Base-by-base conservation (phyloP, 2,329 filamentous ascomycete genomes). In the Phoma herbarum region DNA sequence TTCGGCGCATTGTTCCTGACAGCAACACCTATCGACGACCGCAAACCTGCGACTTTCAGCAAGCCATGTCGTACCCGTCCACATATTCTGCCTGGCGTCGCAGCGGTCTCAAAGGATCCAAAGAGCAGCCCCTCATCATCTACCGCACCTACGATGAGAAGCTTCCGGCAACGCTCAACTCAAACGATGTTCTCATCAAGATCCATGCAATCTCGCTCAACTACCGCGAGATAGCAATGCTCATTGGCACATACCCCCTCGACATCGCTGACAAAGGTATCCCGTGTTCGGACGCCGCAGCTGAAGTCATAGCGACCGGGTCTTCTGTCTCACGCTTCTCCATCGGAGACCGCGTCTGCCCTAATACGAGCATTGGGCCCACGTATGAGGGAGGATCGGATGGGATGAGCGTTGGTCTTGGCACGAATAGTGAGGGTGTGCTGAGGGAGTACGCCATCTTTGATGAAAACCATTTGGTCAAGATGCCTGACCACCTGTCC, bases 121-220 rank as follows among this genome's bases (percentile, higher is more conserved):
- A 47, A 20, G 47, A 52, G 3, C 14, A 33, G 2, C 54, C 42
- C 31, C 20, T 57, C 3, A 43, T 43, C 11, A 57, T 57, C n/a
- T 37, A 33, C 4, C 54, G 42, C 23, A 46, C 54, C 2, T 1
- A 51, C 8, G 14, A 52, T 33, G 62, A 72, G 33, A 44, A 42
- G 1, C 63, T 70, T 2, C 65, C 69, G 2, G 31, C 57, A 6
- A 37, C 49, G 1, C 62, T 73, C 2, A 56, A 23, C 1, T 46
- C 61, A 2, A 33, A 58, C 12, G 65, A 70, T 23, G 67, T 74
- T 2, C 37, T 73, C 25, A 61, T 72, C 49, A 60, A 58, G 14
- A 69, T 74, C 41, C 69, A 64, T 41, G 68, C 71, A 18, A 66
- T 70, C 18, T 65, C 70, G 2, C 62, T 73, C 12, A 74, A 74